Evolutionary conservation across 1,284 basidiomycete species (phyloP), one percentile per base, ranked within the genome.

Genomic region (Naganishia sp.): DNA sequence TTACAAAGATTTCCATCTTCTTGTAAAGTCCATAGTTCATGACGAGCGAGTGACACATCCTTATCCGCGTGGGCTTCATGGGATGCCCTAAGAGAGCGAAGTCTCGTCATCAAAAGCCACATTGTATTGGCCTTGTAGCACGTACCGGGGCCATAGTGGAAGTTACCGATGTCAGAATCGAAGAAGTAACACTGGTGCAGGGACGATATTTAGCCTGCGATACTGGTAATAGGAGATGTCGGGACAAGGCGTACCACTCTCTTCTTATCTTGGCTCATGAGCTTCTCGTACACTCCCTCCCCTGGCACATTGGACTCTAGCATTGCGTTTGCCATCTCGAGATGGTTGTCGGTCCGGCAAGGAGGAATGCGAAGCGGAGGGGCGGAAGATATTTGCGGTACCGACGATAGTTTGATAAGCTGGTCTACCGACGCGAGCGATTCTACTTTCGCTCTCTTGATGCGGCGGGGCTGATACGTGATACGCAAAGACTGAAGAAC

Each of bases 1-100:
- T 73, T 75, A 94, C 92, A 74, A 94, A 94, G 70, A 96, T 95
- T 80, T 95, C 92, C 92, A 95, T 95, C 80, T 92, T 92, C 82
- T 94, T 94, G 82, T 95, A 95, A 18, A 95, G 81, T 28, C 94
- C 94, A 77, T 98, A 99, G 82, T 99, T 99, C 96, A 99, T 99
- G 65, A 99, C 95, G 46, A 99, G 85, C 10, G 94, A 95, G 81
- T 99, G 96, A 76, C 94, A 97, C 96, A 99, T 99, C 72, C 95
- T 89, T 83, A 99, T 97, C 25, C 95, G 85, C 25, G 92, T 94
- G 13, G 94, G 94, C 79, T 97, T 96, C 93, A 96, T 96, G 0
- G 79, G 81, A 68, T 83, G 80, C 6, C 77, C 79, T 74, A 55
- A 28, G 6, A 39, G n/a, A 33, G 18, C 21, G 16, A 28, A 49